A percentile compares a stretch with the other conserved stretches of the same genome.
Evolutionary conservation across 108 stramenopile genomes (phyloP).

Genomic region (Nannochloropsis salina): DNA sequence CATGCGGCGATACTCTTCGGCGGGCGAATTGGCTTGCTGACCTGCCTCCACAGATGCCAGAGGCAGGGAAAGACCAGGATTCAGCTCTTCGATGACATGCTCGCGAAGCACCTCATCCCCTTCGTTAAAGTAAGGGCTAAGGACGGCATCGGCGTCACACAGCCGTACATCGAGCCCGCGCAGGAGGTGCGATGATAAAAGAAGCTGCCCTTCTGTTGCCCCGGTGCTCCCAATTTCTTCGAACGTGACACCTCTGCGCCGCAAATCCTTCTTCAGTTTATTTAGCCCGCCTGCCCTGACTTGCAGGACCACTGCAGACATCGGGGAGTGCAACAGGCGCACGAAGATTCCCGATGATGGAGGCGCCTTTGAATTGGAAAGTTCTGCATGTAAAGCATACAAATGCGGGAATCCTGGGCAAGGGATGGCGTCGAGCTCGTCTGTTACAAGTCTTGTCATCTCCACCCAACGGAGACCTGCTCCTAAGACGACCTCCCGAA

Average conservation of each 20-base stretch:
- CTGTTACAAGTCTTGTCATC: background rate
- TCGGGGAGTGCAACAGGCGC: background rate
- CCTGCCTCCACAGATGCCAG: background rate
- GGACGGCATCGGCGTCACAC: background rate
- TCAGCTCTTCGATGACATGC: background rate
- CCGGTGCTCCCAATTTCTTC: constrained; percentile 6
- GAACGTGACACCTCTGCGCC: background rate
- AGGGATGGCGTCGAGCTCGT: background rate
- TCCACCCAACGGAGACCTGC: background rate
- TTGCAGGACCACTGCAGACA: background rate
- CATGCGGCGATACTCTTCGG: background rate
- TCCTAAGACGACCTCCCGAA: background rate
- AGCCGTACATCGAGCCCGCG: background rate
- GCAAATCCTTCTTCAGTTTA: background rate
- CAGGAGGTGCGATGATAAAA: background rate
- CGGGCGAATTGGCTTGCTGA: background rate
- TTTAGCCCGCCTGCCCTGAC: background rate
- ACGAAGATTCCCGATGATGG: background rate
- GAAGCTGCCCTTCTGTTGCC: background rate
- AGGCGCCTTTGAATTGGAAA: background rate
- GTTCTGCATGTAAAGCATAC: background rate
- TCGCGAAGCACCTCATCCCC: background rate
- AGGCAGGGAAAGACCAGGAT: background rate
- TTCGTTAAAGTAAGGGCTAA: constrained; percentile 5
- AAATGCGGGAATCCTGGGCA: constrained; percentile 3